These are phyloP conservation scores for Hemileccinum rubropunctum DNA, from an alignment of 768 basidiomycete genomes.

Conservation along the genomic window DNA sequence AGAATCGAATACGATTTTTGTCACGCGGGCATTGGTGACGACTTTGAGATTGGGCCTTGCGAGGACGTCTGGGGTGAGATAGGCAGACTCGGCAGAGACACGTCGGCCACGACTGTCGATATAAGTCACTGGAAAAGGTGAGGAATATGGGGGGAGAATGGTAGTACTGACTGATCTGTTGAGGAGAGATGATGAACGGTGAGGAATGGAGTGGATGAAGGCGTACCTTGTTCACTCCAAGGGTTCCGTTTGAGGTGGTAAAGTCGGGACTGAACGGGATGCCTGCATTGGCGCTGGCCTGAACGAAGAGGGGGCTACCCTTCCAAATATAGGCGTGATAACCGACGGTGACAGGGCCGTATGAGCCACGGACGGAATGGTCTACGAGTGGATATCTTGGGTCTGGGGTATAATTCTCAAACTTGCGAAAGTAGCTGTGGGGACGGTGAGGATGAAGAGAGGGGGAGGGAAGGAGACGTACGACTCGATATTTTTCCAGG, in stretches of 20 bases:
- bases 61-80: conserved; percentile 63
- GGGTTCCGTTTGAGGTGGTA: conserved; percentile 52
- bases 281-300: conserved; percentile 48
- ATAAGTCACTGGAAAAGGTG: conserved; percentile 56
- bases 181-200: not conserved
- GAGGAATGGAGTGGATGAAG: not conserved
- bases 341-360: conserved; percentile 60
- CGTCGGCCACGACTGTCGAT: conserved; percentile 50
- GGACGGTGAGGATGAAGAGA: not conserved
- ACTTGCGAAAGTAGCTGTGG: conserved; percentile 65
- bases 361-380: conserved; percentile 40
- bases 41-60: conserved; percentile 65
- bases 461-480: conserved; percentile 19
- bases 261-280: conserved; percentile 56
- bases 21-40: conserved; percentile 53
- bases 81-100: conserved; percentile 63
- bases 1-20: conserved; percentile 54
- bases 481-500: conserved; percentile 51
- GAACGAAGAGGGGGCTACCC: conserved; percentile 50
- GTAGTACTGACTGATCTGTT: conserved; percentile 41
- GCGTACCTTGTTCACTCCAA: conserved; percentile 61
- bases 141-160: not conserved
- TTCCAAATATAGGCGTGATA: conserved; percentile 49
- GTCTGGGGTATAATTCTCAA: conserved; percentile 57
- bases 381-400: conserved; percentile 50